Evolutionary conservation across 306 rosid species (phyloP), one percentile per base, ranked within the genome.

Genomic region (Crataegus laevigata): DNA sequence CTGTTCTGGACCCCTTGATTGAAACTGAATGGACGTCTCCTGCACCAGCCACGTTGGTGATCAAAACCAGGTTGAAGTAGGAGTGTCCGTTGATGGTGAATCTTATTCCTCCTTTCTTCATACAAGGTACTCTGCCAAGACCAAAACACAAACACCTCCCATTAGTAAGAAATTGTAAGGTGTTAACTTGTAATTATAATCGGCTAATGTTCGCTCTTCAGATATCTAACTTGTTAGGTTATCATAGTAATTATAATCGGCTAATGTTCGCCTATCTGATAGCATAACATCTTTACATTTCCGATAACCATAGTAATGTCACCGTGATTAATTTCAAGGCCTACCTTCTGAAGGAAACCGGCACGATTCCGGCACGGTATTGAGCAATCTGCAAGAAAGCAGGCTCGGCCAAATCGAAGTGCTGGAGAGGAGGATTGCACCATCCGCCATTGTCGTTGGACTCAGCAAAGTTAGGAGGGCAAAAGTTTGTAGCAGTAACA

Each of bases 351-450:
- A 91, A 93, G 68, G 90, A 63, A 13, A 93, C 91, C 4, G 98
- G 98, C 1, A 93, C 98, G 58, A 93, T 93, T 60, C 98, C 98
- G 3, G 98, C 97, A 3, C 89, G 91, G 76, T 87, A 93, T 36
- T 93, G 88, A 13, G 98, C 98, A 55, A 93, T 93, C 78, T 93
- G 92, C 52, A 93, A 79, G 86, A 88, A 93, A 52, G 96, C 98
- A 21, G 98, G 98, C 79, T 93, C 90, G 4, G 98, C 94, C 91
- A 93, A 72, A 25, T 93, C 98, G 64, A 93, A 91, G 84, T 93
- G 98, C 18, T 89, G 96, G 47, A 91, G 85, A 10, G 98, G 98
- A 77, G 98, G 91, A 64, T 93, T 93, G 84, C 98, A 93, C 98
- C 98, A 93, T 66, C 98, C 98, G 25, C 98, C 98, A 73, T 93